Evolutionary conservation across 352 stramenopile species (phyloP).

Genomic region (Pythium angustatum): DNA sequence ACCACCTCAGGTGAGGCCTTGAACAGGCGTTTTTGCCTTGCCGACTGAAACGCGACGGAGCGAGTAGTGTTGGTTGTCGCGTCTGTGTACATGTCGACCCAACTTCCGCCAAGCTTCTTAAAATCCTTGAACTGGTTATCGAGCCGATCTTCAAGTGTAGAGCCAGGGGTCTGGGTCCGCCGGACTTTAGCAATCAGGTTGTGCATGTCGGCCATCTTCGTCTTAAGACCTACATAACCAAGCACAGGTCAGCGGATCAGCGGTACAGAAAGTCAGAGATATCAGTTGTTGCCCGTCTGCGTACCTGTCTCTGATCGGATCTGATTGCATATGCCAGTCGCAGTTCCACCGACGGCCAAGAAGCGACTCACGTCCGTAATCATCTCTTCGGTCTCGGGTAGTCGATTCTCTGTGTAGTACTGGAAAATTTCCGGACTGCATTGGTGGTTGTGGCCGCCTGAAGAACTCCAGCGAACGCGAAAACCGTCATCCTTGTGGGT

Average conservation of each 20-base stretch:
- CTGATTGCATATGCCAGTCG: neutral
- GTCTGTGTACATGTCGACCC: too few species aligned
- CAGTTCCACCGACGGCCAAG: neutral
- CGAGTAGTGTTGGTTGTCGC: too few species aligned
- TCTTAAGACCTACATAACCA: neutral
- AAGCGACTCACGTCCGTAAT: neutral
- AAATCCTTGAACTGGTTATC: too few species aligned
- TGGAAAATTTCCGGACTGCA: neutral
- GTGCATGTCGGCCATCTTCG: too few species aligned
- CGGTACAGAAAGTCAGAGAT: neutral
- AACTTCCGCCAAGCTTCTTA: too few species aligned
- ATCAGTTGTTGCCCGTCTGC: neutral
- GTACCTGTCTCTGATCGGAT: neutral
- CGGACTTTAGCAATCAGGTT: too few species aligned
- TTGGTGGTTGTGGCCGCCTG: neutral
- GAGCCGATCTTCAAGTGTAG: too few species aligned
- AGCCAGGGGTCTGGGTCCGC: too few species aligned
- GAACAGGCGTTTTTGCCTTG: neutral
- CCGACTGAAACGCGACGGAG: conserved; percentile 19
- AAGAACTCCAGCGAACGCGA: neutral
- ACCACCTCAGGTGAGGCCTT: conserved; percentile 7
- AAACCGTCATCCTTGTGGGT: neutral
- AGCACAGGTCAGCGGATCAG: too few species aligned
- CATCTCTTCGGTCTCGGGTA: neutral
- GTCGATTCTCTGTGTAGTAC: neutral